phyloP scores from a whole-genome alignment of 176 grass and related monocot genomes.

The Bromus sterilis region DNA sequence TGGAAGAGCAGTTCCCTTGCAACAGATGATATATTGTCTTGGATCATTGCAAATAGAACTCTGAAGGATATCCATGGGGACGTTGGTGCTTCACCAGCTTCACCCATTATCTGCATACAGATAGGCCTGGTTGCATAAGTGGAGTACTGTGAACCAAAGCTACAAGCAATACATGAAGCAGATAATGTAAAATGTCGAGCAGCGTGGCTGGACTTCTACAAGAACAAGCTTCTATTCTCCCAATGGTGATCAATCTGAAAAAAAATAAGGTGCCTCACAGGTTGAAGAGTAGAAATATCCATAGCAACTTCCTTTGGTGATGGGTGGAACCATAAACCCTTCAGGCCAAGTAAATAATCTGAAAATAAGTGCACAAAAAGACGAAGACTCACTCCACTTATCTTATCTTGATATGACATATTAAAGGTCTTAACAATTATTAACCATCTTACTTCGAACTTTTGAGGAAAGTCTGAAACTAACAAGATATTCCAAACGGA shows the following conservation, averaged over 20 bases:
- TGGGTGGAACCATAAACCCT: constrained; percentile 45
- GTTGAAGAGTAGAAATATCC: constrained; percentile 45
- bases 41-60: constrained; percentile 52
- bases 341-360: constrained; percentile 89
- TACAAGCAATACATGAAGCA: constrained; percentile 5
- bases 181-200: neutral
- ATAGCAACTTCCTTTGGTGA: constrained; percentile 32
- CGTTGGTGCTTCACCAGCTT: constrained; percentile 39
- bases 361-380: constrained; percentile 33
- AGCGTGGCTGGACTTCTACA: neutral
- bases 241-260: neutral
- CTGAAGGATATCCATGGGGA: constrained; percentile 72
- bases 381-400: constrained; percentile 9
- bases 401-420: constrained; percentile 2
- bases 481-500: constrained; percentile 72
- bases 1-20: constrained; percentile 62
- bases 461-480: constrained; percentile 61
- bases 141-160: constrained; percentile 2
- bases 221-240: constrained; percentile 6
- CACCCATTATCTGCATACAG: constrained; percentile 32
- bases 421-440: constrained; percentile 16
- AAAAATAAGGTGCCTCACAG: constrained; percentile 45
- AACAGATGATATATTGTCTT: constrained; percentile 46
- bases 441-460: constrained; percentile 55
- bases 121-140: constrained; percentile 19